A percentile compares a stretch with the other conserved stretches of the same genome.
These are phyloP conservation scores for Rhodotorula paludigena DNA, from an alignment of 768 basidiomycete species.

Conservation along the genomic window DNA sequence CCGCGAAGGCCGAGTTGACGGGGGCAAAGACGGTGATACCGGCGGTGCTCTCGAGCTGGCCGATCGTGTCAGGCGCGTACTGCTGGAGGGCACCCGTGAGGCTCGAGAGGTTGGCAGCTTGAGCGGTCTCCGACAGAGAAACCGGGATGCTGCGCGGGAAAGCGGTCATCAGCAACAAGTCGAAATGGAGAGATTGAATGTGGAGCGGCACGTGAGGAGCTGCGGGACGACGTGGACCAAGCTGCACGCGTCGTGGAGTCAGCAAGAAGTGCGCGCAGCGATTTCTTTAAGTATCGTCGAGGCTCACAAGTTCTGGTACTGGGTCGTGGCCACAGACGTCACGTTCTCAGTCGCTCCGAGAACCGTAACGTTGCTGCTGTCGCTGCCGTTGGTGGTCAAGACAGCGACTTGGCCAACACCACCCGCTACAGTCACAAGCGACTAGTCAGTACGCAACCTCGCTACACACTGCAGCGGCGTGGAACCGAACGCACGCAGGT, in stretches of 20 bases:
- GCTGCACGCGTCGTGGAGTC: neutral
- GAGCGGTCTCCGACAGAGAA: slow-evolving; percentile 39
- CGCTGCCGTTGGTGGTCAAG: too few relatives aligned
- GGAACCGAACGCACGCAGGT: slow-evolving; percentile 9
- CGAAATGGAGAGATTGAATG: neutral
- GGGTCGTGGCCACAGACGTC: slow-evolving; percentile 24
- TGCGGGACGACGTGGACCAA: slow-evolving; percentile 41
- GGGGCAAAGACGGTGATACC: slow-evolving; percentile 50
- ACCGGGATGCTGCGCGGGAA: slow-evolving; percentile 32
- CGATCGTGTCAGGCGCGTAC: slow-evolving; percentile 41
- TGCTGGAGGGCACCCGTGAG: slow-evolving; percentile 43
- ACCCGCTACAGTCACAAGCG: too few relatives aligned
- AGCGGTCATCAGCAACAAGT: neutral
- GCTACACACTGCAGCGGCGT: too few relatives aligned
- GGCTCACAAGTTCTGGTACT: slow-evolving; percentile 27
- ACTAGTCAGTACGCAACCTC: too few relatives aligned
- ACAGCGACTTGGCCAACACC: too few relatives aligned
- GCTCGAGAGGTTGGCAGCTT: slow-evolving; percentile 40
- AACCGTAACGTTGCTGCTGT: too few relatives aligned
- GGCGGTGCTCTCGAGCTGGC: slow-evolving; percentile 36
- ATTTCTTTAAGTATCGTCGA: too few relatives aligned
- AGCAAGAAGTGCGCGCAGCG: neutral
- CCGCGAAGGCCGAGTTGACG: slow-evolving; percentile 44
- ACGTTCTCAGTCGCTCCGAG: slow-evolving; percentile 43
- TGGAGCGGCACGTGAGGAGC: neutral